Evolutionary conservation across 495 filamentous ascomycete genomes (phyloP).

Genomic region (Neurospora hispaniola): DNA sequence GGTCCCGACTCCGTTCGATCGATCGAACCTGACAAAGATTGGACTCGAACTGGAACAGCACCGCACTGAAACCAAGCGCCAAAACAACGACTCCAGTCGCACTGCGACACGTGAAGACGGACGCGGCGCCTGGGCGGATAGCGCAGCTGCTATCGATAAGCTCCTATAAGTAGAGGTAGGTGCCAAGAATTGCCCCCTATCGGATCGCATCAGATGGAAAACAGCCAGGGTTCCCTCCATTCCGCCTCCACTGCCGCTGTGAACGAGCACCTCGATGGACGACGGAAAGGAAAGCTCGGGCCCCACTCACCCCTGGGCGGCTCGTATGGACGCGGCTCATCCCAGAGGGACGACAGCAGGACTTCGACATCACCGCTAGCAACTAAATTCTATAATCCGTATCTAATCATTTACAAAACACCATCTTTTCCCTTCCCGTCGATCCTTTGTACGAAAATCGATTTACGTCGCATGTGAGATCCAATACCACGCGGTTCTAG

Average conservation of each 20-base stretch:
- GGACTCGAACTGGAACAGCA: not conserved
- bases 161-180: not conserved
- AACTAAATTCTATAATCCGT: not conserved
- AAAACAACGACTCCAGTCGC: not conserved
- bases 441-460: not conserved
- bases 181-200: not conserved
- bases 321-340: not conserved
- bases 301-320: not conserved
- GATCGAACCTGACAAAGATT: not conserved
- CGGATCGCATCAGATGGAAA: not conserved
- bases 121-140: not conserved
- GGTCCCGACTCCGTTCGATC: not conserved
- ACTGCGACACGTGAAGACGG: not conserved
- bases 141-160: not conserved
- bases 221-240: not conserved
- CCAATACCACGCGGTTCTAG: not conserved
- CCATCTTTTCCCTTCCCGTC: not conserved
- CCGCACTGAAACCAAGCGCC: not conserved
- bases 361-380: not conserved
- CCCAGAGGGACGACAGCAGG: not conserved
- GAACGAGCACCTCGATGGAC: not conserved
- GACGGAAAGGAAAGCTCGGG: not conserved
- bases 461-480: not conserved
- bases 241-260: not conserved
- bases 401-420: not conserved